A percentile compares a stretch with the other conserved stretches of the same genome.
phyloP scores from a whole-genome alignment of 345 rosid species.

The Rhodamnia argentea region DNA sequence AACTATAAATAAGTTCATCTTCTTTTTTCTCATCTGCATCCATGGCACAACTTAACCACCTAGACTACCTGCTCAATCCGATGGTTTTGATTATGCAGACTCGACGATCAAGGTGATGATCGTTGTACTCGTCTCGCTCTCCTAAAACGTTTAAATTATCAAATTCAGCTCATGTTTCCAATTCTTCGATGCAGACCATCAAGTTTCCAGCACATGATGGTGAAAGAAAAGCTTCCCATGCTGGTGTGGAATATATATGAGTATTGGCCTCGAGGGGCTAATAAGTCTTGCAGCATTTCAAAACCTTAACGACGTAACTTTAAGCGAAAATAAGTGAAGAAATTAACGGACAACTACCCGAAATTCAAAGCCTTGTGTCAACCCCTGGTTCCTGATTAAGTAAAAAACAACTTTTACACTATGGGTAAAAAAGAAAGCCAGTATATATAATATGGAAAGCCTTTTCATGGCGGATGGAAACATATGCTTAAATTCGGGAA shows the following conservation, averaged over 20 bases:
- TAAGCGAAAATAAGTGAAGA: neutral
- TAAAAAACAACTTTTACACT: neutral
- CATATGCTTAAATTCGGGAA: neutral
- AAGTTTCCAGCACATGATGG: neutral
- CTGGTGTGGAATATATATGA: neutral
- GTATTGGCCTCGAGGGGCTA: neutral
- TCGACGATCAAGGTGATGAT: neutral
- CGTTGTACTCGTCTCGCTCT: neutral
- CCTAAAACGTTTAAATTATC: neutral
- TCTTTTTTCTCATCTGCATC: neutral
- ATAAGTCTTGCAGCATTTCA: neutral
- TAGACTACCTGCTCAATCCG: neutral
- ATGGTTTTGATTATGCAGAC: neutral
- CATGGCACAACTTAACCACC: neutral
- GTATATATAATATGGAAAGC: too few relatives aligned
- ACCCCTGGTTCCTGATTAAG: neutral
- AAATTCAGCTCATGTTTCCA: neutral
- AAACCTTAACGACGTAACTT: neutral
- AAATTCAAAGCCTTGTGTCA: neutral
- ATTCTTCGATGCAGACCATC: neutral
- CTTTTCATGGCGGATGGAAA: neutral
- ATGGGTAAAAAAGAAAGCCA: neutral
- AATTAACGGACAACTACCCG: neutral
- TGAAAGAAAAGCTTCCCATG: neutral
- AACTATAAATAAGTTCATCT: neutral